These are phyloP conservation scores for Neurospora sublineolata DNA, from an alignment of 495 filamentous ascomycete genomes.

Conservation along the genomic window DNA sequence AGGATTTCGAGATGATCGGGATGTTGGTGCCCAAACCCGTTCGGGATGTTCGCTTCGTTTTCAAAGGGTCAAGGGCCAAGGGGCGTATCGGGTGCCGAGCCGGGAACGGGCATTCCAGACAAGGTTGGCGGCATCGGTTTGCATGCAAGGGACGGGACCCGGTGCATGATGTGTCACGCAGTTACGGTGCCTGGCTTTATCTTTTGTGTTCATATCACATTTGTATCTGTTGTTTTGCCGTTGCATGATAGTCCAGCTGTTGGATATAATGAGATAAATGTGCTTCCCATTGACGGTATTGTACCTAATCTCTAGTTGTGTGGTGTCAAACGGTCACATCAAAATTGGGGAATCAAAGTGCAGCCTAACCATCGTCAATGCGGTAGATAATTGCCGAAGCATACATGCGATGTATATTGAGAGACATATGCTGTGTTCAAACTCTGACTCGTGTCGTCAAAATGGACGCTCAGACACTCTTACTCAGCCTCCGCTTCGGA, in stretches of 20 bases:
- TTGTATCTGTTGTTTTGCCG: not conserved
- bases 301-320: too few species aligned
- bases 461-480: not conserved
- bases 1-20: not conserved
- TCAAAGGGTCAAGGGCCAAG: not conserved
- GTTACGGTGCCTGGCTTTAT: not conserved
- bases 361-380: too few species aligned
- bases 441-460: not conserved
- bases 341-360: not conserved
- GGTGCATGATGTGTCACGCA: not conserved
- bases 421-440: not conserved
- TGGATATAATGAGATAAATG: not conserved
- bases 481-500: not conserved
- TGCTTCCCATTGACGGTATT: not conserved
- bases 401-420: not conserved
- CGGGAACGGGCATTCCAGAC: not conserved
- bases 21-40: not conserved
- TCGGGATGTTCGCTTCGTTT: not conserved
- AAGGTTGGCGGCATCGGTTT: not conserved
- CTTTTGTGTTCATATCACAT: not conserved
- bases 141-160: not conserved
- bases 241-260: not conserved
- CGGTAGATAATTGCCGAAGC: not conserved
- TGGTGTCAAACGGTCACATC: too few species aligned
- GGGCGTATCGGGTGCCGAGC: not conserved